phyloP scores from a whole-genome alignment of 768 basidiomycete species.

The Cytidiella melzeri region DNA sequence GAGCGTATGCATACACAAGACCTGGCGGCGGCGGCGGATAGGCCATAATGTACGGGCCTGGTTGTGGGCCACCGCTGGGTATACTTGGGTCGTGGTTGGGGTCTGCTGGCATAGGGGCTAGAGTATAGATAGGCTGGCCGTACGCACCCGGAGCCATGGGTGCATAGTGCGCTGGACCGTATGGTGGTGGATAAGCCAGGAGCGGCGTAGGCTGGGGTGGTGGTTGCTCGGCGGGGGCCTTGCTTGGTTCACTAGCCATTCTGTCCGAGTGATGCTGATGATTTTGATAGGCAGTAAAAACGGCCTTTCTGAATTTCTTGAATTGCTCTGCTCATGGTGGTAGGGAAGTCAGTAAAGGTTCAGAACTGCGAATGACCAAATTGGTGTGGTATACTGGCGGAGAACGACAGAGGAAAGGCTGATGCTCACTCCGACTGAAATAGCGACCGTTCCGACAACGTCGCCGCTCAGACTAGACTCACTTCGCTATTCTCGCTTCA shows the following conservation, averaged over 20 bases:
- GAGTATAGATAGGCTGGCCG: conserved; percentile 23
- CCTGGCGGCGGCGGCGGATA: conserved; percentile 33
- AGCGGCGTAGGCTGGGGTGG: conserved; percentile 6
- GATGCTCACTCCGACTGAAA: conserved; percentile 28
- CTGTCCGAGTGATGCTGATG: conserved; percentile 20
- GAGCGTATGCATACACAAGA: conserved; percentile 38
- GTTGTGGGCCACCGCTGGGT: conserved; percentile 25
- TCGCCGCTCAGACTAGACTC: conserved; percentile 24
- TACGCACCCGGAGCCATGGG: conserved; percentile 14
- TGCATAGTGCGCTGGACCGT: conserved; percentile 18
- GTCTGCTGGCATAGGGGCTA: conserved; percentile 21
- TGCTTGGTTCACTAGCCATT: conserved; percentile 16
- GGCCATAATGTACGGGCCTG: conserved; percentile 34
- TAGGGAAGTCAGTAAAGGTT: background rate
- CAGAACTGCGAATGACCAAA: background rate
- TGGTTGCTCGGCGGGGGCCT: conserved; percentile 6
- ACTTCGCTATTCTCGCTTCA: conserved; percentile 5
- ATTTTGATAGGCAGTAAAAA: no score
- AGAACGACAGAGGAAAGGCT: conserved; percentile 18
- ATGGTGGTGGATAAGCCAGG: conserved; percentile 19
- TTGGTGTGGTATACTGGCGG: conserved; percentile 13
- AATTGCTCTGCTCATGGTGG: background rate
- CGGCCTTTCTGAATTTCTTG: no score
- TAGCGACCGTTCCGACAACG: conserved; percentile 23
- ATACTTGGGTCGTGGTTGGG: conserved; percentile 28